phyloP scores from a whole-genome alignment of 108 stramenopile genomes.

The Cyclostephanos invisitatus region DNA sequence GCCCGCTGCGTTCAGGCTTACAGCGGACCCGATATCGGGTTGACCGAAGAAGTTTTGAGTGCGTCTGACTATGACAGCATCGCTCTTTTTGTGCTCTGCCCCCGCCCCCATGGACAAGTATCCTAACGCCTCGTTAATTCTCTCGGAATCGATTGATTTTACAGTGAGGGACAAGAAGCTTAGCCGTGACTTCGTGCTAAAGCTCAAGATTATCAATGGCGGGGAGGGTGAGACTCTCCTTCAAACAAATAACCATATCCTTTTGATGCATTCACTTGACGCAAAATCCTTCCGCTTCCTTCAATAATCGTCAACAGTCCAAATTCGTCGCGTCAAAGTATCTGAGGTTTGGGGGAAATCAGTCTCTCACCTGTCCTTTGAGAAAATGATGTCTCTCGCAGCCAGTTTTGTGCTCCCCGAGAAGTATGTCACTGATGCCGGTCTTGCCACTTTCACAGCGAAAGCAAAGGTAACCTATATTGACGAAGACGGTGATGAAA shows the following conservation, averaged over 20 bases:
- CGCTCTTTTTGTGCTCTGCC: neutral
- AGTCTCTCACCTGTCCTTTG: slow-evolving; percentile 47
- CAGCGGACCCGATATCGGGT: slow-evolving; percentile 61
- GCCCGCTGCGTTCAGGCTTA: slow-evolving; percentile 60
- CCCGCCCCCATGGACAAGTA: neutral
- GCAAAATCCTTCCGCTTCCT: neutral
- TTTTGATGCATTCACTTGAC: neutral
- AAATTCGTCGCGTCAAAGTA: slow-evolving; percentile 66
- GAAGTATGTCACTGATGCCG: slow-evolving; percentile 15
- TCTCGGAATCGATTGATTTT: neutral
- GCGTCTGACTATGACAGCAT: slow-evolving; percentile 17
- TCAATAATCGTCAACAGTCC: slow-evolving; percentile 20
- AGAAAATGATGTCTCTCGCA: slow-evolving; percentile 51
- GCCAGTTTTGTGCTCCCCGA: slow-evolving; percentile 34
- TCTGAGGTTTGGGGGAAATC: slow-evolving; percentile 49
- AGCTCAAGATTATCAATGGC: slow-evolving; percentile 58
- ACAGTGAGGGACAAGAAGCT: slow-evolving; percentile 34
- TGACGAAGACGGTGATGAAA: slow-evolving; percentile 72
- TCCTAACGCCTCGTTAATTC: neutral
- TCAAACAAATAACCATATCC: neutral
- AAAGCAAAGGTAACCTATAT: slow-evolving; percentile 56
- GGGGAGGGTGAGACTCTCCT: slow-evolving; percentile 48
- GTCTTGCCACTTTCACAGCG: slow-evolving; percentile 21
- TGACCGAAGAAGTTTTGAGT: slow-evolving; percentile 60
- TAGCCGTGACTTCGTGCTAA: slow-evolving; percentile 59